Percentiles rank a stretch among this genome's conserved stretches.
These are phyloP conservation scores for Podila horticola DNA, from an alignment of 192 early-diverging fungal genomes.

Conservation along the genomic window DNA sequence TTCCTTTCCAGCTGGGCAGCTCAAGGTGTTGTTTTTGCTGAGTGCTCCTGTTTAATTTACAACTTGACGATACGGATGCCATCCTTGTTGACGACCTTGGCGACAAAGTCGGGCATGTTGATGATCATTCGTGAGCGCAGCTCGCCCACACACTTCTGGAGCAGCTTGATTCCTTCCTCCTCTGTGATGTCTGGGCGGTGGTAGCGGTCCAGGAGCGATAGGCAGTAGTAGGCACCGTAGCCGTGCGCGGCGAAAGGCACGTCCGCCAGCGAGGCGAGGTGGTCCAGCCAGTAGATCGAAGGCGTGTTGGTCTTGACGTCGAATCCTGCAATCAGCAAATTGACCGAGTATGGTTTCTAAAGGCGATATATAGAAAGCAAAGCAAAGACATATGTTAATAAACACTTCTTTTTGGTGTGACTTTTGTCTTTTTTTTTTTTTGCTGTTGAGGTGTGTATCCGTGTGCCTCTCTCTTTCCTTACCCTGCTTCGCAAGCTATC, in stretches of 20 bases:
- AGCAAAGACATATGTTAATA: not conserved
- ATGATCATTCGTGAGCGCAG: slow-evolving; percentile 87
- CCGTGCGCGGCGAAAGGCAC: slow-evolving; percentile 92
- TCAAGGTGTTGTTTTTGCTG: not conserved
- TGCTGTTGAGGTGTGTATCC: not conserved
- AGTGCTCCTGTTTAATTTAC: slow-evolving; percentile 9
- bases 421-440: not conserved
- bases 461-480: not conserved
- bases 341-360: slow-evolving; percentile 89
- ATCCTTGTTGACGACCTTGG: slow-evolving; percentile 90
- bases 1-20: too few species aligned
- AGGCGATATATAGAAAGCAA: not conserved
- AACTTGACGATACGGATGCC: slow-evolving; percentile 78
- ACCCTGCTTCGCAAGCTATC: slow-evolving; percentile 85
- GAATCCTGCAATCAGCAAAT: slow-evolving; percentile 88
- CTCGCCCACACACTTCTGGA: slow-evolving; percentile 87
- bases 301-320: slow-evolving; percentile 78
- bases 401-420: not conserved
- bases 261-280: slow-evolving; percentile 81
- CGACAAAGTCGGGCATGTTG: slow-evolving; percentile 82
- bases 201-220: slow-evolving; percentile 94
- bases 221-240: slow-evolving; percentile 90
- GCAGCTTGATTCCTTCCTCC: slow-evolving; percentile 85
- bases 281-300: slow-evolving; percentile 93
- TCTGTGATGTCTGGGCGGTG: slow-evolving; percentile 82